Evolutionary conservation across 1,284 basidiomycete genomes (phyloP).

Genomic region (Papiliotrema terrestris): DNA sequence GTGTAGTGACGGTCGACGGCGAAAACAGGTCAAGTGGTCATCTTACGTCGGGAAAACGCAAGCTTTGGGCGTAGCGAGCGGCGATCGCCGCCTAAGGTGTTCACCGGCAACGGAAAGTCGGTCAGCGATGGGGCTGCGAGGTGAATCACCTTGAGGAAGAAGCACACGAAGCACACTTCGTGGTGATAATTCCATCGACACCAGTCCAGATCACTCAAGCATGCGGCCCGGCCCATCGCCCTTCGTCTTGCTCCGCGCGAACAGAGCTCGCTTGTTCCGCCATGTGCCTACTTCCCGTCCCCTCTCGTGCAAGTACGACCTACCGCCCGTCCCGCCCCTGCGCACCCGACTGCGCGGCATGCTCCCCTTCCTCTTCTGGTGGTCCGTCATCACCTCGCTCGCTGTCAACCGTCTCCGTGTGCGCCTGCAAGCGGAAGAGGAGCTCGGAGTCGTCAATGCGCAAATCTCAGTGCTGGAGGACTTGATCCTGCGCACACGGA

Average conservation of each 20-base stretch:
- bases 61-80: too few relatives aligned
- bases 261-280: neutral
- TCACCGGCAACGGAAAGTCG: too few relatives aligned
- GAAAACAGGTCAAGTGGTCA: too few relatives aligned
- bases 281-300: neutral
- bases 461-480: constrained; percentile 38
- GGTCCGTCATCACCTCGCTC: constrained; percentile 45
- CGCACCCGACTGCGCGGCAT: constrained; percentile 36
- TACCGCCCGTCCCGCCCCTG: constrained; percentile 32
- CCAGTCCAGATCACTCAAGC: neutral
- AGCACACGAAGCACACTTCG: too few relatives aligned
- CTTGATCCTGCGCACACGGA: constrained; percentile 22
- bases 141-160: too few relatives aligned
- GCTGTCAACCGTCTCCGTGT: constrained; percentile 38
- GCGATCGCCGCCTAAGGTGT: too few relatives aligned
- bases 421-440: constrained; percentile 28
- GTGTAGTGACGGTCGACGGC: too few relatives aligned
- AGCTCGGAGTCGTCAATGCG: constrained; percentile 24
- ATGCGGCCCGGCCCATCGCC: constrained; percentile 2
- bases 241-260: neutral
- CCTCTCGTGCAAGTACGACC: neutral
- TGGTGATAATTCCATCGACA: neutral
- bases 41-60: too few relatives aligned
- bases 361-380: constrained; percentile 46
- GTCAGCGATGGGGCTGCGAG: too few relatives aligned